Conservation (phyloP, 768 basidiomycete genomes). For the Mycena leptocephala region DNA sequence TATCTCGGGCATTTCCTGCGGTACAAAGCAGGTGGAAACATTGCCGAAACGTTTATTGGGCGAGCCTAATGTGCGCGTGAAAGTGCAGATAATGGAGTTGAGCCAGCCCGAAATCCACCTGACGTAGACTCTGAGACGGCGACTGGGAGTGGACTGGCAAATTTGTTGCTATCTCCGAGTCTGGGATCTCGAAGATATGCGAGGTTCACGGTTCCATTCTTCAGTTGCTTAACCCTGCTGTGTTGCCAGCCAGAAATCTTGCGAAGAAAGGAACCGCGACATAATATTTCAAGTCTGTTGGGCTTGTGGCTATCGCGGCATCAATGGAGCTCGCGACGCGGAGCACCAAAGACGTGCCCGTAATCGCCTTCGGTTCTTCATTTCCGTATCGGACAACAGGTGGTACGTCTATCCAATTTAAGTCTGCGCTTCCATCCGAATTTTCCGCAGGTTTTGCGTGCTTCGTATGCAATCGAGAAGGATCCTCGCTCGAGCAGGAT, state of each 20-base stretch:
- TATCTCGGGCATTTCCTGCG: not conserved
- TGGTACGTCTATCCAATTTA: no score
- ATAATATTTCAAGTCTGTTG: not conserved
- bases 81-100: constrained; percentile 4
- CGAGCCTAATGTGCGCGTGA: constrained; percentile 1
- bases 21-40: not conserved
- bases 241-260: not conserved
- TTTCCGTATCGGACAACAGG: constrained; percentile 7
- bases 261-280: no score
- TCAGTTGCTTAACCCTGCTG: not conserved
- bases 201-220: not conserved
- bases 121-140: not conserved
- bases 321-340: not conserved
- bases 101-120: not conserved
- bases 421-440: no score
- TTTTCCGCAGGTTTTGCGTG: not conserved
- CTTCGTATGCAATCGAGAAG: not conserved
- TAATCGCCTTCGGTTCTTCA: not conserved
- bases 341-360: not conserved
- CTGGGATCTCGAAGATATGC: not conserved
- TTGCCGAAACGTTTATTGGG: not conserved
- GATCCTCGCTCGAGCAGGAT: not conserved
- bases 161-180: not conserved
- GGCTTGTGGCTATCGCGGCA: not conserved
- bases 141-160: not conserved